Evolutionary conservation across 169 alveolate species (phyloP).

Genomic region (Prorocentrum cordatum): DNA sequence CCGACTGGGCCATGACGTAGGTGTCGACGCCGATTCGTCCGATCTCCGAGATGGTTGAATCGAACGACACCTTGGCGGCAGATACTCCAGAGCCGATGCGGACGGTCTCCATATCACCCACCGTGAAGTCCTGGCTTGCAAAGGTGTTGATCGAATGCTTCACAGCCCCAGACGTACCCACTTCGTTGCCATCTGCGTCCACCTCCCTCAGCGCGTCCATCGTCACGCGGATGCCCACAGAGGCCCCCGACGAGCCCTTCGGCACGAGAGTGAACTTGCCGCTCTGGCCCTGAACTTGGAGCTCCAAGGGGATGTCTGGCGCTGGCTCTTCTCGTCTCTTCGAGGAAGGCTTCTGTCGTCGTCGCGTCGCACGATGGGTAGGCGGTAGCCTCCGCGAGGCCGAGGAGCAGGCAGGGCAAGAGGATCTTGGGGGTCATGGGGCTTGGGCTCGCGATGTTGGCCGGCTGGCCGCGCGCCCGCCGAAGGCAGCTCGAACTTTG

Average conservation of each 20-base stretch:
- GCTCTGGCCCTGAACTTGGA: not conserved
- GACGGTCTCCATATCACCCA: not conserved
- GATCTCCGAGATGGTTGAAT: conserved; percentile 1
- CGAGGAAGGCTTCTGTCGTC: no score
- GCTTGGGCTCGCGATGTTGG: no score
- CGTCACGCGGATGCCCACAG: conserved; percentile 17
- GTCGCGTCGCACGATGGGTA: no score
- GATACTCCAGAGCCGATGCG: not conserved
- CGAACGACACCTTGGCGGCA: conserved; percentile 16
- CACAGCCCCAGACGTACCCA: not conserved
- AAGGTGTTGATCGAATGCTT: conserved; percentile 4
- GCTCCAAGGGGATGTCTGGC: no score
- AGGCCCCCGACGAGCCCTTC: not conserved
- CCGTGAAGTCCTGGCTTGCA: conserved; percentile 2
- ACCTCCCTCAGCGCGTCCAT: conserved; percentile 3
- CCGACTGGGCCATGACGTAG: not conserved
- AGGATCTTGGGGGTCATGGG: no score
- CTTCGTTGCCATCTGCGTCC: not conserved
- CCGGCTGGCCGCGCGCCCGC: no score
- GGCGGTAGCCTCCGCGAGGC: no score
- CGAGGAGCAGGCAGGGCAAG: no score
- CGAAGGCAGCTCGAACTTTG: no score
- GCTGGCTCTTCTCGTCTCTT: no score
- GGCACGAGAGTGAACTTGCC: conserved; percentile 15
- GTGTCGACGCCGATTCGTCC: conserved; percentile 13